These are phyloP conservation scores for Stemphylium beticola DNA, from an alignment of 2,329 filamentous ascomycete species.

Conservation along the genomic window DNA sequence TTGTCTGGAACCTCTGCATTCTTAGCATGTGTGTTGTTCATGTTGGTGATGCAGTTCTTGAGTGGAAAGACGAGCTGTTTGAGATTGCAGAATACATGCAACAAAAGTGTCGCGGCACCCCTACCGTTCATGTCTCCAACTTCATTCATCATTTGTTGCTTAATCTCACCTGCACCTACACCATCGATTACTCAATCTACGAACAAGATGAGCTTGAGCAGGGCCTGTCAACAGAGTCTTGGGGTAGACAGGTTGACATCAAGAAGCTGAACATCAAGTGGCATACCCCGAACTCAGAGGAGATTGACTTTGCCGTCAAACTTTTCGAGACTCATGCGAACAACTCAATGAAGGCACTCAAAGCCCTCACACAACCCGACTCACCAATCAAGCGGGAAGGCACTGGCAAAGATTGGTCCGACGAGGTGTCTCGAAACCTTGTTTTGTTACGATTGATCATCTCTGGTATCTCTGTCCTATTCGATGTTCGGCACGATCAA, in stretches of 20 bases:
- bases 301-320: slow-evolving; percentile 87
- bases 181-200: slow-evolving; percentile 85
- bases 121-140: slow-evolving; percentile 95
- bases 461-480: slow-evolving; percentile 87
- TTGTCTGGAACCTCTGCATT: slow-evolving; percentile 97
- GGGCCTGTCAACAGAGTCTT: slow-evolving; percentile 78
- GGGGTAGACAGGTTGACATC: slow-evolving; percentile 80
- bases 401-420: slow-evolving; percentile 98
- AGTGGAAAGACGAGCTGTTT: slow-evolving; percentile 86
- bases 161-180: slow-evolving; percentile 93
- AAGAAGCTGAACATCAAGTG: slow-evolving; percentile 83
- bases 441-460: slow-evolving; percentile 87
- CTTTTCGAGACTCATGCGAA: slow-evolving; percentile 85
- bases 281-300: slow-evolving; percentile 81
- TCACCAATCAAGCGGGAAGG: slow-evolving; percentile 87
- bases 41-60: slow-evolving; percentile 86
- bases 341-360: slow-evolving; percentile 75
- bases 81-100: slow-evolving; percentile 97
- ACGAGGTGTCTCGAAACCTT: slow-evolving; percentile 90
- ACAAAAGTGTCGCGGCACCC: slow-evolving; percentile 88
- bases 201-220: slow-evolving; percentile 75
- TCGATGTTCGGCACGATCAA: slow-evolving; percentile 68
- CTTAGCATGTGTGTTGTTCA: slow-evolving; percentile 98
- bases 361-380: slow-evolving; percentile 78
- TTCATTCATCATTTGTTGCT: slow-evolving; percentile 95